Conservation (phyloP, 2,329 filamentous ascomycete species). For the Colletotrichum euphorbiae region DNA sequence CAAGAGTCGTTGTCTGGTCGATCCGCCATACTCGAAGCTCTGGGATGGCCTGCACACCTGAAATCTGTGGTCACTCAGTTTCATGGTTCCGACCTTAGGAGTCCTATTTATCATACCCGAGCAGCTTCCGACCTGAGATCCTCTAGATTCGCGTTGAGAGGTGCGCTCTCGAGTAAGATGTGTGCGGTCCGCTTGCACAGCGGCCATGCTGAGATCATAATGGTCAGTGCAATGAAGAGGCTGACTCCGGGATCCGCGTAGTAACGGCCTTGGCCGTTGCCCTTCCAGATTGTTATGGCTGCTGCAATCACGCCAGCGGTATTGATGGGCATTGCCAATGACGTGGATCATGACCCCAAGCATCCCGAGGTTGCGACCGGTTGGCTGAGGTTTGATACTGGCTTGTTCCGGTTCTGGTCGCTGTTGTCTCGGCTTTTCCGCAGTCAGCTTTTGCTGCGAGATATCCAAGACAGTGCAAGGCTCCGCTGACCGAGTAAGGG, state of each 20-base stretch:
- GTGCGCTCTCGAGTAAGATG: conserved; percentile 76
- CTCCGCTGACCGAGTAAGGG: not conserved
- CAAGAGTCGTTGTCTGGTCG: conserved; percentile 76
- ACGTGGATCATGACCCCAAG: conserved; percentile 78
- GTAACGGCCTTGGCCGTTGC: conserved; percentile 66
- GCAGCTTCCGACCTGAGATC: conserved; percentile 78
- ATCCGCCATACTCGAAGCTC: conserved; percentile 81
- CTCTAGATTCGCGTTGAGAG: conserved; percentile 66
- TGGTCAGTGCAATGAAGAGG: conserved; percentile 79
- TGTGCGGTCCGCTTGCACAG: conserved; percentile 71
- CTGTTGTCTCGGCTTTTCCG: not conserved
- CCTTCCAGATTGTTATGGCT: conserved; percentile 76
- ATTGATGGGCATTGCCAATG: conserved; percentile 77
- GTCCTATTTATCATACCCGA: conserved; percentile 55
- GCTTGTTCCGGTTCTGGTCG: not conserved
- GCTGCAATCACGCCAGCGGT: conserved; percentile 81
- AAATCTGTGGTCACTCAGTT: conserved; percentile 59
- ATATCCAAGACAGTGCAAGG: not conserved
- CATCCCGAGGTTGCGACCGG: conserved; percentile 75
- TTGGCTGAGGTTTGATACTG: conserved; percentile 50
- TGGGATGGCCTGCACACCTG: conserved; percentile 74
- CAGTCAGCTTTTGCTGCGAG: not conserved
- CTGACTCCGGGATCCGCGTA: conserved; percentile 80
- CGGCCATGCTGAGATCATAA: conserved; percentile 72
- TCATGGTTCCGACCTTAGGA: not conserved